Conservation (phyloP, 805 yeast genomes). For the Pichia deserticola region DNA sequence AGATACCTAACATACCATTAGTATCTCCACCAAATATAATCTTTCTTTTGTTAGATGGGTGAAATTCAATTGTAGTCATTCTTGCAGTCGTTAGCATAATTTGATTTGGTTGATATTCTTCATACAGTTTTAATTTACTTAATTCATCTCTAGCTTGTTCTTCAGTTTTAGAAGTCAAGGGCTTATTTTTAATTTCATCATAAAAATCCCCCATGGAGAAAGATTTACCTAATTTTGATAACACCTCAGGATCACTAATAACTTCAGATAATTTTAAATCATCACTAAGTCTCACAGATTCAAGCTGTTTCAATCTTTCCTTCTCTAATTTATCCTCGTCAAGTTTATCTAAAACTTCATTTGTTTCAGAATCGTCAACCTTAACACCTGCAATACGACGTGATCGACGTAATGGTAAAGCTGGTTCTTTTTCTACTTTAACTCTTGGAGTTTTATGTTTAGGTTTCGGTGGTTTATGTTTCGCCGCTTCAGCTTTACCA, state of each 20-base stretch:
- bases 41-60: slow-evolving; percentile 59
- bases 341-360: slow-evolving; percentile 30
- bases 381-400: slow-evolving; percentile 69
- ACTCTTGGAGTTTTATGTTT: slow-evolving; percentile 14
- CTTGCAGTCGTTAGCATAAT: slow-evolving; percentile 66
- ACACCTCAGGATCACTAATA: slow-evolving; percentile 29
- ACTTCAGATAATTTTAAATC: slow-evolving; percentile 58
- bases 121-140: slow-evolving; percentile 42
- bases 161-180: slow-evolving; percentile 36
- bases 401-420: slow-evolving; percentile 64
- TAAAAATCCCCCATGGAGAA: slow-evolving; percentile 69
- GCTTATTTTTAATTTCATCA: slow-evolving; percentile 36
- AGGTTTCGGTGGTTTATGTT: not conserved
- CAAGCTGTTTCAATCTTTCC: slow-evolving; percentile 37
- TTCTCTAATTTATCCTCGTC: slow-evolving; percentile 26
- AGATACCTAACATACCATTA: slow-evolving; percentile 76
- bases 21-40: slow-evolving; percentile 84
- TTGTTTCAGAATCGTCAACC: slow-evolving; percentile 34
- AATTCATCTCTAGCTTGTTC: slow-evolving; percentile 47
- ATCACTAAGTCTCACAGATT: slow-evolving; percentile 52
- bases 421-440: slow-evolving; percentile 25
- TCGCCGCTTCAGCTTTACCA: slow-evolving; percentile 4
- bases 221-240: slow-evolving; percentile 37
- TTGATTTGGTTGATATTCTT: slow-evolving; percentile 57
- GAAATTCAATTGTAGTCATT: slow-evolving; percentile 67